Percentiles rank a stretch among this genome's conserved stretches.
phyloP scores from a whole-genome alignment of 2,329 filamentous ascomycete species.

The Bimuria novae-zelandiae region DNA sequence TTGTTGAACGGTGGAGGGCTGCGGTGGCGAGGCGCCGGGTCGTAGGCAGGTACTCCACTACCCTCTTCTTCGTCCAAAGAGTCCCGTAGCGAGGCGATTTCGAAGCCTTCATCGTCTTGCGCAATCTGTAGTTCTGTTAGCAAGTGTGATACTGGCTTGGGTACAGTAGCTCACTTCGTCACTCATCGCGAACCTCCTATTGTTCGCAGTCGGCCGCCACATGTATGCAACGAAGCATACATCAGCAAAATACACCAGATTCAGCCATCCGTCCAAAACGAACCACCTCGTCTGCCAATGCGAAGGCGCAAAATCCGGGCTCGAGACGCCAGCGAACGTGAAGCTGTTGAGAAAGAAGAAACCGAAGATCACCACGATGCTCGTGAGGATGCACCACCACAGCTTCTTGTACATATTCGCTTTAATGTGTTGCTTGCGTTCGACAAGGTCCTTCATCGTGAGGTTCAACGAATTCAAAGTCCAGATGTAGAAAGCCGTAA shows the following conservation, averaged over 20 bases:
- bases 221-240: constrained; percentile 93
- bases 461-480: constrained; percentile 92
- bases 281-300: constrained; percentile 99
- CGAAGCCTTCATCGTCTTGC: constrained; percentile 97
- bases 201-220: constrained; percentile 96
- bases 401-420: constrained; percentile 96
- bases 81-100: constrained; percentile 89
- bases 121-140: constrained; percentile 66
- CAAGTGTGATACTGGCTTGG: background rate
- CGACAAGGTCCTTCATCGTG: constrained; percentile 94
- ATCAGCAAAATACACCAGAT: constrained; percentile 92
- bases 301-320: constrained; percentile 89
- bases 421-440: constrained; percentile 92
- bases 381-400: constrained; percentile 95
- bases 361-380: constrained; percentile 92
- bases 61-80: constrained; percentile 68
- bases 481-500: constrained; percentile 99
- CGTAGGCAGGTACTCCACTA: constrained; percentile 46
- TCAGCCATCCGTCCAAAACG: constrained; percentile 94
- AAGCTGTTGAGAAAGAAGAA: constrained; percentile 99
- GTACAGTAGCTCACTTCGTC: constrained; percentile 68
- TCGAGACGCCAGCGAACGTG: constrained; percentile 82
- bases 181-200: constrained; percentile 96
- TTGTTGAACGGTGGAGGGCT: constrained; percentile 26
- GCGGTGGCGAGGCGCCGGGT: constrained; percentile 42